Base-by-base conservation (phyloP, 2,329 filamentous ascomycete genomes). In the Hymenoscyphus fraxineus region DNA sequence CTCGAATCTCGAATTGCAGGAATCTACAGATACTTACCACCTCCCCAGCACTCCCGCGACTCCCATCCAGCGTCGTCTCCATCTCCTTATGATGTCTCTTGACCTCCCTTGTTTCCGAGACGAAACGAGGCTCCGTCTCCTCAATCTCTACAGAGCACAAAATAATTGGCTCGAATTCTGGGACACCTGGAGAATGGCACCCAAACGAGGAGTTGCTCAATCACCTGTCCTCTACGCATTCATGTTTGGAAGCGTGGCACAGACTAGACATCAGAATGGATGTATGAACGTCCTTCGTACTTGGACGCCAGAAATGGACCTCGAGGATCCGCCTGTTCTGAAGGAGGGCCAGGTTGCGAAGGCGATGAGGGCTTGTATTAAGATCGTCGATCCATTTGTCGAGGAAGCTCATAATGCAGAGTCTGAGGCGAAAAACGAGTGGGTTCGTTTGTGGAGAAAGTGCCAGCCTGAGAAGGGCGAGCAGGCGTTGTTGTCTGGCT, bases 241-340 rank as follows among this genome's bases (percentile, higher is more conserved):
- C 40, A 76, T 87, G 32, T 88, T 85, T 71, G 68, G 74, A 15
- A 72, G 78, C 35, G 79, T 87, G 61, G 80, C 82, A 0, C 72
- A 77, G 4, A 80, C 80, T 0, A 70, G 75, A 0, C 77, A 83
- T 67, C 75, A 79, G 63, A 70, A 64, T 58, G 74, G 77, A 66
- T 86, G 79, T 73, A 79, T 75, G 61, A 78, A 79, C 65, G 81
- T 78, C 27, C 76, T 85, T 66, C 81, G 80, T n/a, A 80, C 78
- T 66, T 83, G 82, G 72, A 79, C 85, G n/a, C 79, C 81, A 1
- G 85, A 88, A 71, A 88, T 91, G 84, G 67, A 78, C 19, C 74
- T 76, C 58, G 87, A 91, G 72, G 66, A 79, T 0, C 81, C 82
- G 1, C 76, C 78, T 0, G 79, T 91, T 16, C 61, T 68, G 31